Evolutionary conservation across 1,139 yeast genomes (phyloP), one percentile per base, ranked within the genome.

Genomic region (Lodderomyces metapsilosis): DNA sequence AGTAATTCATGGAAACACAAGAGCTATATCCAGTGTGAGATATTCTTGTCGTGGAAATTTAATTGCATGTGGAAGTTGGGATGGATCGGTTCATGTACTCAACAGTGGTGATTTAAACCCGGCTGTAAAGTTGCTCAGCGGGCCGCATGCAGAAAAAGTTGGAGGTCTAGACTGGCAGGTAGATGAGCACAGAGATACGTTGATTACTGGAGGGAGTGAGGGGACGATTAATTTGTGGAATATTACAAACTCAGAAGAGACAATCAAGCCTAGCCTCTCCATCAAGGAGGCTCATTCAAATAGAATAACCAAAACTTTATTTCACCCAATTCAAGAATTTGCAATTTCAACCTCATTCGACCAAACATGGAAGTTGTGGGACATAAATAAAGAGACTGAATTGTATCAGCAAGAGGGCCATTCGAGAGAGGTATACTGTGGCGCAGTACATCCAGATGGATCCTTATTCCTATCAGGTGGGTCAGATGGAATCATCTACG

Each of bases 351-450:
- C 96, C 0, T 88, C 97, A 0, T 84, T 77, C 54, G 98, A 92
- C 59, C 75, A 74, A 46, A 88, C 96, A 0, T 92, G 98, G 97
- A 76, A 88, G 46, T 59, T 89, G 5, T 89, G 96, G 95, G 97
- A 92, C 59, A 49, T 80, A 0, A 64, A 66, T 9, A 76, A 68
- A 1, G 54, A 59, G 8, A 46, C 53, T 6, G 43, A 45, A 12
- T 45, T 72, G 18, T 31, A 62, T 18, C 69, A 68, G 36, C 98
- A 92, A 59, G 96, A 88, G 56, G 97, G 98, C 0, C 98, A 92
- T 55, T 70, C 88, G 1, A 83, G 80, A 52, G 92, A 82, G 43
- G 81, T 91, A 0, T 81, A 79, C 49, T 59, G 82, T 1, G 64
- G 87, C 2, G 63, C 77, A 1, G 75, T 85, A 49, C 96, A 91